phyloP scores from a whole-genome alignment of 768 basidiomycete genomes.

The Tephrocybe sp. region DNA sequence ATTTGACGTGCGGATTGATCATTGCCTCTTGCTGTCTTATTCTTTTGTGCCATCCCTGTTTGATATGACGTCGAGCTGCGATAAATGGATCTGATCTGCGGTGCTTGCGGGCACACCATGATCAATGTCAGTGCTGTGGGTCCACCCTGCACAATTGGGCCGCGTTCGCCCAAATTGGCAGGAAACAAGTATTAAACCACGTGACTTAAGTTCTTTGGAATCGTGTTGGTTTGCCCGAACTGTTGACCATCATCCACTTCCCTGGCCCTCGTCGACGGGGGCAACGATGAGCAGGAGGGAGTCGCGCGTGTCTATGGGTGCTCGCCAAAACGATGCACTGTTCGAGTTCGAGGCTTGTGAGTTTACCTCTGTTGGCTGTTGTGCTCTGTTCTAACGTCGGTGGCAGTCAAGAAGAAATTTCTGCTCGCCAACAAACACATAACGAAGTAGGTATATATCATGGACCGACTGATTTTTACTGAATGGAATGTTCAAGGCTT shows the following conservation, averaged over 20 bases:
- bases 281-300: conserved; percentile 57
- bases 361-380: conserved; percentile 31
- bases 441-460: conserved; percentile 64
- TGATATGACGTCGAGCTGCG: conserved; percentile 5
- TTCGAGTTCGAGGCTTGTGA: conserved; percentile 84
- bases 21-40: conserved; percentile 3
- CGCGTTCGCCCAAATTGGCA: conserved; percentile 14
- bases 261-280: conserved; percentile 26
- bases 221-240: conserved; percentile 16
- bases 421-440: conserved; percentile 90
- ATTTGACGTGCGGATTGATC: conserved; percentile 5
- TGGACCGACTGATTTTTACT: not conserved
- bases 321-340: conserved; percentile 75
- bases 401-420: conserved; percentile 90
- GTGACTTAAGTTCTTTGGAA: conserved; percentile 24
- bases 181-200: conserved; percentile 13
- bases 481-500: conserved; percentile 47
- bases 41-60: conserved; percentile 5
- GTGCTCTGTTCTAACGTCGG: conserved; percentile 24
- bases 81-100: conserved; percentile 5
- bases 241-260: conserved; percentile 13
- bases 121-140: conserved; percentile 1
- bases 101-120: conserved; percentile 5
- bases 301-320: conserved; percentile 62
- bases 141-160: conserved; percentile 11